Evolutionary conservation across 129 eudicot genomes (phyloP).

Genomic region (Escallonia rubra): DNA sequence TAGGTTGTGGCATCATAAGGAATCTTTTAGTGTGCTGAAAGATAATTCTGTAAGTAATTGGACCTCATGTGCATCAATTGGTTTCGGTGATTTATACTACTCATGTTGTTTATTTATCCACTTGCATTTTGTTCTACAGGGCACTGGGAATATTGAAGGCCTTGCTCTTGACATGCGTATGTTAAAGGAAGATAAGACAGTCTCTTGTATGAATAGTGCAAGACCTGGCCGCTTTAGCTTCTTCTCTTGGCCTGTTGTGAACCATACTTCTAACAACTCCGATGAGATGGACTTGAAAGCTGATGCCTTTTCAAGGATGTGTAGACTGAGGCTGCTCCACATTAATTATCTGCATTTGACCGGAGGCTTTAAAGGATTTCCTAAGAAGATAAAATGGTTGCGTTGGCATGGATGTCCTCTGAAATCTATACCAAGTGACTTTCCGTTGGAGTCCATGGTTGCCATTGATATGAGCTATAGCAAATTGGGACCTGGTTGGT

Average conservation of each 20-base stretch:
- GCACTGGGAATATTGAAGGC: neutral
- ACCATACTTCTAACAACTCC: no score
- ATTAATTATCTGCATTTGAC: neutral
- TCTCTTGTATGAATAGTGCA: no score
- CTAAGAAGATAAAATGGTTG: conserved; percentile 3
- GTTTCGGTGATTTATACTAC: no score
- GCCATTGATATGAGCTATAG: conserved; percentile 10
- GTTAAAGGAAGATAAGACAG: neutral
- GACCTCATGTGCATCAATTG: no score
- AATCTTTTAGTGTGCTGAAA: no score
- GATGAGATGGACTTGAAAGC: neutral
- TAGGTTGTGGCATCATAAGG: neutral
- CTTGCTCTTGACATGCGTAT: neutral
- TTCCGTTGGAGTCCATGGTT: conserved; percentile 11
- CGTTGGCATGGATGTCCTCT: conserved; percentile 6
- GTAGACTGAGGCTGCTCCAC: conserved; percentile 4
- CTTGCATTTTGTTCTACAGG: neutral
- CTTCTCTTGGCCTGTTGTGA: no score
- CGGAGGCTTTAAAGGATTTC: conserved; percentile 8
- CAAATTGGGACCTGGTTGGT: neutral
- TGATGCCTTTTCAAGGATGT: conserved; percentile 9
- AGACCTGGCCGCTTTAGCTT: no score
- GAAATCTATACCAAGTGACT: conserved; percentile 1
- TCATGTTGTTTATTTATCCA: neutral
- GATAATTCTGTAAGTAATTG: no score